phyloP scores from a whole-genome alignment of 2,329 filamentous ascomycete genomes.

The Colletotrichum tabaci region DNA sequence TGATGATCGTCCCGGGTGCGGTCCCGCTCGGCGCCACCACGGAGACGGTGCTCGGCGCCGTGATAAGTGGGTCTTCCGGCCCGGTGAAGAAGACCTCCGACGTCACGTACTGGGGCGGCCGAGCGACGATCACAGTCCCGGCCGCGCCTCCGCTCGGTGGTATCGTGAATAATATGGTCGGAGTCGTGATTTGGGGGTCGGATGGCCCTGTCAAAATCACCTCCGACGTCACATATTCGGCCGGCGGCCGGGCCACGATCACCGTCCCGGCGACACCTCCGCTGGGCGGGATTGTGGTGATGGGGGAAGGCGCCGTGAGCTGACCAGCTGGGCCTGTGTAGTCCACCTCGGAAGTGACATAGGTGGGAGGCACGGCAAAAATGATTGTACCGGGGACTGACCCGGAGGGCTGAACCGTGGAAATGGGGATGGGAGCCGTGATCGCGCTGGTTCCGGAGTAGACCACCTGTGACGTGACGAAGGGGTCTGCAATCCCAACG shows the following conservation, averaged over 20 bases:
- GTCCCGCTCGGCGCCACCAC: slow-evolving; percentile 20
- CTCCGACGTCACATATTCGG: background rate
- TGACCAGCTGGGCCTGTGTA: slow-evolving; percentile 6
- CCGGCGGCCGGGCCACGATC: background rate
- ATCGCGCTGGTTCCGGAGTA: slow-evolving; percentile 5
- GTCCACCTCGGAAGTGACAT: slow-evolving; percentile 28
- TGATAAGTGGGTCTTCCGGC: slow-evolving; percentile 11
- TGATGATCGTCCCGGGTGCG: slow-evolving; percentile 20
- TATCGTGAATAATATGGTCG: background rate
- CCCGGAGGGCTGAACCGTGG: slow-evolving; percentile 16
- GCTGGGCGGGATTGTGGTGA: slow-evolving; percentile 12
- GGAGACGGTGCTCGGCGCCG: slow-evolving; percentile 15
- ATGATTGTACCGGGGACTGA: slow-evolving; percentile 31
- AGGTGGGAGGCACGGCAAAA: slow-evolving; percentile 18
- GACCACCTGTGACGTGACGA: slow-evolving; percentile 15
- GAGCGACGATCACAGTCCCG: slow-evolving; percentile 13
- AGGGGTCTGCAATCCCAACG: slow-evolving; percentile 8
- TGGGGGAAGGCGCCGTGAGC: slow-evolving; percentile 18
- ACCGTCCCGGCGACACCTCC: slow-evolving; percentile 3
- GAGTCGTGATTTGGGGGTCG: background rate
- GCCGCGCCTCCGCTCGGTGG: slow-evolving; percentile 22
- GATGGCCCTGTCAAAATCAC: background rate
- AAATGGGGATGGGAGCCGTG: slow-evolving; percentile 5
- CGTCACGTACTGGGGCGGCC: slow-evolving; percentile 1
- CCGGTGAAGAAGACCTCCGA: slow-evolving; percentile 7